Conservation (phyloP, 345 rosid genomes). For the Boechera stricta region DNA sequence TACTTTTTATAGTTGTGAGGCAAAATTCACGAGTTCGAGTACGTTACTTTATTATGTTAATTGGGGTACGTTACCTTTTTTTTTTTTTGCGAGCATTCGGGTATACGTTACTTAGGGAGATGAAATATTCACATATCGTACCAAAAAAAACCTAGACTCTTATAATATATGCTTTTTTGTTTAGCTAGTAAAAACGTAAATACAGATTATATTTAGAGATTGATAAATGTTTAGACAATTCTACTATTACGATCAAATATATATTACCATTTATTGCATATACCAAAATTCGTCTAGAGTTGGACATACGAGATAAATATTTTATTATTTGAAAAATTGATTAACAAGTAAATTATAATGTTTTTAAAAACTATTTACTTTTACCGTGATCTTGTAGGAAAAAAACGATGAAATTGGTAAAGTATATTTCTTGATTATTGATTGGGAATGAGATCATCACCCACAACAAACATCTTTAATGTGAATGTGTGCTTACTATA, state of each 20-base stretch:
- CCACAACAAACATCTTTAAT: constrained; percentile 39
- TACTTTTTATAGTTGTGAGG: constrained; percentile 18
- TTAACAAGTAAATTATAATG: not conserved
- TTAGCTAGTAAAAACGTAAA: not conserved
- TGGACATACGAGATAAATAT: not conserved
- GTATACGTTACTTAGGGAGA: constrained; percentile 3
- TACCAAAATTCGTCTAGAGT: constrained; percentile 5
- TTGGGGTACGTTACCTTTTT: not conserved
- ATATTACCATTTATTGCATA: not conserved
- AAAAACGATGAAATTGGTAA: constrained; percentile 1
- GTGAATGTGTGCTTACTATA: constrained; percentile 31
- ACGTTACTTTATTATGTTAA: not conserved
- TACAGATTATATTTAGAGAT: not conserved
- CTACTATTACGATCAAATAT: not conserved
- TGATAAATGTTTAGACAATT: not conserved
- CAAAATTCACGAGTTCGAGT: constrained; percentile 27
- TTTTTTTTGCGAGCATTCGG: not conserved
- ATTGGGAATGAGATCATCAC: constrained; percentile 34
- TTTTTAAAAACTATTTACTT: not conserved
- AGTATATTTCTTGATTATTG: constrained; percentile 17
- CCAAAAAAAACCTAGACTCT: not conserved
- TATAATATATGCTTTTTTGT: not conserved
- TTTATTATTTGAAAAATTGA: not conserved
- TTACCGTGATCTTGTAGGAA: not conserved
- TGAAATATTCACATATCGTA: not conserved